These are phyloP conservation scores for Biscogniauxia marginata DNA, from an alignment of 2,329 filamentous ascomycete species.

Conservation along the genomic window DNA sequence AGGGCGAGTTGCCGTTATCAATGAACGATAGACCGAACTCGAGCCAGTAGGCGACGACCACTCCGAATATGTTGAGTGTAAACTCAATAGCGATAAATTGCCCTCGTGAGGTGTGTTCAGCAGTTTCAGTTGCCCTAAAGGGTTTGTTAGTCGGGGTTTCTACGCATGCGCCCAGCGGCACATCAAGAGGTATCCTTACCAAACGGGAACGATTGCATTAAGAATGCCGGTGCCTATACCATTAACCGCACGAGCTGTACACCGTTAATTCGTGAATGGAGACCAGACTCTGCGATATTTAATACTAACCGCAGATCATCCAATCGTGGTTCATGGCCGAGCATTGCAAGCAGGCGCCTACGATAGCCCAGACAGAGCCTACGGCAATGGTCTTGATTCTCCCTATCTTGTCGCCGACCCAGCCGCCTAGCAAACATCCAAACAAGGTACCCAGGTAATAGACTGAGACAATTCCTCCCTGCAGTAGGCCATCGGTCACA, in stretches of 20 bases:
- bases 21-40: slow-evolving; percentile 61
- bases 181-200: slow-evolving; percentile 27
- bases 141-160: not conserved
- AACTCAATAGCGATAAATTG: slow-evolving; percentile 72
- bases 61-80: slow-evolving; percentile 70
- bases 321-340: slow-evolving; percentile 64
- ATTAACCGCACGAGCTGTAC: slow-evolving; percentile 55
- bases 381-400: slow-evolving; percentile 63
- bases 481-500: slow-evolving; percentile 57
- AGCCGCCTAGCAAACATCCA: slow-evolving; percentile 63
- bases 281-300: not conserved
- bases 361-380: slow-evolving; percentile 55
- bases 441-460: slow-evolving; percentile 60
- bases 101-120: slow-evolving; percentile 65
- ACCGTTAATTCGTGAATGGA: slow-evolving; percentile 4
- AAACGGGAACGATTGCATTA: slow-evolving; percentile 69
- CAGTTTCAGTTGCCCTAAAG: slow-evolving; percentile 62
- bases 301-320: slow-evolving; percentile 63
- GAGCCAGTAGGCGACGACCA: slow-evolving; percentile 62
- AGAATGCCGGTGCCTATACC: slow-evolving; percentile 68
- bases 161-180: not conserved
- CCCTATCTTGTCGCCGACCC: slow-evolving; percentile 61
- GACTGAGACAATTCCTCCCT: slow-evolving; percentile 60
- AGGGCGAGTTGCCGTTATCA: slow-evolving; percentile 53
- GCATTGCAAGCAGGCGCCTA: slow-evolving; percentile 64